Evolutionary conservation across 352 stramenopile genomes (phyloP), one percentile per base, ranked within the genome.

Genomic region (Phytopythium vexans): DNA sequence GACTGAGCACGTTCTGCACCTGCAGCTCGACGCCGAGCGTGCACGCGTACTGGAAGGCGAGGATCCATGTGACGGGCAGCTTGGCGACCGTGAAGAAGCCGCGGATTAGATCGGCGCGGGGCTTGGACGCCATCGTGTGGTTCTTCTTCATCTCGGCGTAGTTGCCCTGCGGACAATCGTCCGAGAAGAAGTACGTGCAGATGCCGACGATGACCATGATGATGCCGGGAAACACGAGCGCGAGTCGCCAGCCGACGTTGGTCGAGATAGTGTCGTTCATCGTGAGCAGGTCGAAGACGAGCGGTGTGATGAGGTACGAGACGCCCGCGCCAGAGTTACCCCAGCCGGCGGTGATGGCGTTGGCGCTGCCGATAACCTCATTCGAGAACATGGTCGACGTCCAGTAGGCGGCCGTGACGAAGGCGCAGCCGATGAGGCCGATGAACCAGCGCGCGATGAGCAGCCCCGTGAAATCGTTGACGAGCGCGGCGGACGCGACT

Each of bases 21-120:
- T 94, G 95, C 6, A 98, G 68, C 64, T 98, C 93, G 44, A 97
- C 82, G 42, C 93, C 93, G 54, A 98, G 97, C 74, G 83, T 97
- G 53, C 77, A 88, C 2, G 84, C 92, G 50, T 98, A 98, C 58
- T 97, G 86, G 54, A 96, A 66, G 40, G 88, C 88, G 33, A 98
- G 70, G 46, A 98, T 63, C 90, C 90, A 97, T 14, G 82, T 88
- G 52, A 93, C 92, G 0, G 72, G 66, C 1, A 58, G 56, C 15
- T 58, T 55, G 5, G 52, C 42, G 1, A 70, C 89, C 12, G 60
- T 82, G 60, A 50, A 70, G 37, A 70, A 73, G 2, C 54, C 62
- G 16, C 66, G 50, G 21, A 66, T 60, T 56, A 72, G 68, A 33
- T 68, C 64, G 32, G 58, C 34, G 3, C 52, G 39, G 36, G 64